Conservation (phyloP, 345 rosid genomes). For the Brassica juncea region DNA sequence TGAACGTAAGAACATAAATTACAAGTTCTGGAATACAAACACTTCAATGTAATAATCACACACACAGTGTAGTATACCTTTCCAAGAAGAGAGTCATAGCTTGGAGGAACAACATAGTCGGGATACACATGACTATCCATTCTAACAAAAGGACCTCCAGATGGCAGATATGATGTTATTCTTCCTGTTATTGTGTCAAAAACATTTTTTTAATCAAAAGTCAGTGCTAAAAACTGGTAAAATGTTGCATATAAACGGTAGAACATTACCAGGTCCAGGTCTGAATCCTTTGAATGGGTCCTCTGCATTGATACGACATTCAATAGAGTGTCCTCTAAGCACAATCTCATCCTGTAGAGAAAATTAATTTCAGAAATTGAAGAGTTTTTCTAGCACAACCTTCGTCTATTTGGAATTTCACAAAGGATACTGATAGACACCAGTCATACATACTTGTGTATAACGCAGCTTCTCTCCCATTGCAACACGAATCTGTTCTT, state of each 20-base stretch:
- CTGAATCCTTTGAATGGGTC: conserved; percentile 96
- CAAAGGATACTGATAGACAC: not conserved
- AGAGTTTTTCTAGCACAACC: not conserved
- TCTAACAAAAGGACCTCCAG: conserved; percentile 99
- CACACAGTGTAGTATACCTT: conserved; percentile 61
- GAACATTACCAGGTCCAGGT: conserved; percentile 87
- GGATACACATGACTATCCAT: conserved; percentile 99
- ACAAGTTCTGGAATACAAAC: conserved; percentile 4
- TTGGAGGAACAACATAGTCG: conserved; percentile 97
- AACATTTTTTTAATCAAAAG: not conserved
- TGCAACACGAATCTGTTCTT: conserved; percentile 97
- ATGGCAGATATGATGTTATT: conserved; percentile 91
- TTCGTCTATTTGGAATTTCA: not conserved
- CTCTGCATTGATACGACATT: conserved; percentile 97
- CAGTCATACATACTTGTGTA: conserved; percentile 61
- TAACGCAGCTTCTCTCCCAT: conserved; percentile 90
- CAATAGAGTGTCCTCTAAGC: conserved; percentile 96
- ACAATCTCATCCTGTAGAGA: conserved; percentile 80
- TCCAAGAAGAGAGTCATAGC: conserved; percentile 96
- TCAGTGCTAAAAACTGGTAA: not conserved
- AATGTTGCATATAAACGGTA: not conserved
- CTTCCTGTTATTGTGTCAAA: conserved; percentile 57
- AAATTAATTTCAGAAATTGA: not conserved
- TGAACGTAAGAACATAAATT: conserved; percentile 1
- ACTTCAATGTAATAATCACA: not conserved